Conservation (phyloP, 1,139 yeast genomes). For the Yamadazyma triangularis region DNA sequence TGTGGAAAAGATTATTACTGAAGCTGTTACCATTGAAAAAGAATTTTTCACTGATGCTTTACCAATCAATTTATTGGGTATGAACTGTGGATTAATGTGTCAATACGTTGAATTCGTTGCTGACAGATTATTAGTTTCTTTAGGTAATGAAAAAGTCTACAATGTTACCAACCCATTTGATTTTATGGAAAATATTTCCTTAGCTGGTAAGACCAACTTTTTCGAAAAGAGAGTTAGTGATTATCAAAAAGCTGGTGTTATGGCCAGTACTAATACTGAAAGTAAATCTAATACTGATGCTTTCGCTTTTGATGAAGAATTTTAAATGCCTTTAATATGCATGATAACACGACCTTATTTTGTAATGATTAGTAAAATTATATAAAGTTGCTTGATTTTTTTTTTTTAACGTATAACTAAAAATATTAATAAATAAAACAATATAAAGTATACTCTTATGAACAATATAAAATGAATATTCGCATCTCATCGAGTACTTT, state of each 20-base stretch:
- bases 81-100: slow-evolving; percentile 89
- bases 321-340: slow-evolving; percentile 23
- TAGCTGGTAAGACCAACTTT: slow-evolving; percentile 98
- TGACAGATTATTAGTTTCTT: slow-evolving; percentile 83
- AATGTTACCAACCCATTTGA: slow-evolving; percentile 93
- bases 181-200: slow-evolving; percentile 96
- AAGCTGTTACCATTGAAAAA: slow-evolving; percentile 93
- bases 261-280: slow-evolving; percentile 50
- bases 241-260: slow-evolving; percentile 98
- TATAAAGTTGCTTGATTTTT: too few species aligned
- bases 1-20: slow-evolving; percentile 82
- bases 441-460: too few species aligned
- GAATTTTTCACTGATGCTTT: slow-evolving; percentile 91
- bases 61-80: slow-evolving; percentile 87
- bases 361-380: too few species aligned
- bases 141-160: slow-evolving; percentile 87
- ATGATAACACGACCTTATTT: too few species aligned
- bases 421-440: too few species aligned
- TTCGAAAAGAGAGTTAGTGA: slow-evolving; percentile 98
- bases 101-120: slow-evolving; percentile 98
- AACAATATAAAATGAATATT: too few species aligned
- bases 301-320: slow-evolving; percentile 48
- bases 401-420: too few species aligned
- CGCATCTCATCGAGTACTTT: too few species aligned
- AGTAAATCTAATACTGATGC: slow-evolving; percentile 23